These are phyloP conservation scores for Naumovozyma dairenensis DNA, from an alignment of 805 yeast species.

Conservation along the genomic window DNA sequence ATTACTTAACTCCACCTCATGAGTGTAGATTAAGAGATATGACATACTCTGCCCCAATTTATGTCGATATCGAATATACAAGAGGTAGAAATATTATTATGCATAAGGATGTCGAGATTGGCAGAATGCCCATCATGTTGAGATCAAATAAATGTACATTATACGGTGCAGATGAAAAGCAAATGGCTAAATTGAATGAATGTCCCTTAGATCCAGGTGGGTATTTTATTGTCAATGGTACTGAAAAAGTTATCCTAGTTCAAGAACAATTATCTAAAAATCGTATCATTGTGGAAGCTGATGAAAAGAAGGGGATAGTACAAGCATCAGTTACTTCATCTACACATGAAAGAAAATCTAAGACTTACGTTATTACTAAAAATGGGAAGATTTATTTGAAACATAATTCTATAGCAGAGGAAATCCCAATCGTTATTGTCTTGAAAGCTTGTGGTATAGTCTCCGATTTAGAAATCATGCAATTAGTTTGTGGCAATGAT, in stretches of 20 bases:
- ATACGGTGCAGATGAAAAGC: conserved; percentile 63
- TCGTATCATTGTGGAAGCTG: conserved; percentile 96
- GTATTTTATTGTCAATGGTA: conserved; percentile 93
- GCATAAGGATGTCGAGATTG: conserved; percentile 86
- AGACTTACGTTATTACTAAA: conserved; percentile 90
- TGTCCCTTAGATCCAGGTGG: conserved; percentile 99
- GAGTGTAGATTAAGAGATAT: conserved; percentile 91
- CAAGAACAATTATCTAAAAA: conserved; percentile 96
- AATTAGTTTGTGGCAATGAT: conserved; percentile 85
- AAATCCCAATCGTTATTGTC: conserved; percentile 86
- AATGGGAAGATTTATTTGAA: conserved; percentile 82
- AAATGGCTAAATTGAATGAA: conserved; percentile 83
- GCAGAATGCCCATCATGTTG: conserved; percentile 98
- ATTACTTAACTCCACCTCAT: conserved; percentile 74
- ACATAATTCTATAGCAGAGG: conserved; percentile 93
- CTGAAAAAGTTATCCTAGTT: conserved; percentile 91
- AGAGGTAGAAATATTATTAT: conserved; percentile 87
- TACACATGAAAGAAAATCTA: conserved; percentile 95
- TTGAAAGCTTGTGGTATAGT: conserved; percentile 91
- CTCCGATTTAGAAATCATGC: conserved; percentile 87
- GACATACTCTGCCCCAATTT: conserved; percentile 90
- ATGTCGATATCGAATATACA: conserved; percentile 94
- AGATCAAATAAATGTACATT: conserved; percentile 86
- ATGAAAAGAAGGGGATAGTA: conserved; percentile 84
- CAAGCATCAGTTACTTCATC: conserved; percentile 98